Evolutionary conservation across 768 basidiomycete genomes (phyloP).

Genomic region (Clitopilus passeckerianus): DNA sequence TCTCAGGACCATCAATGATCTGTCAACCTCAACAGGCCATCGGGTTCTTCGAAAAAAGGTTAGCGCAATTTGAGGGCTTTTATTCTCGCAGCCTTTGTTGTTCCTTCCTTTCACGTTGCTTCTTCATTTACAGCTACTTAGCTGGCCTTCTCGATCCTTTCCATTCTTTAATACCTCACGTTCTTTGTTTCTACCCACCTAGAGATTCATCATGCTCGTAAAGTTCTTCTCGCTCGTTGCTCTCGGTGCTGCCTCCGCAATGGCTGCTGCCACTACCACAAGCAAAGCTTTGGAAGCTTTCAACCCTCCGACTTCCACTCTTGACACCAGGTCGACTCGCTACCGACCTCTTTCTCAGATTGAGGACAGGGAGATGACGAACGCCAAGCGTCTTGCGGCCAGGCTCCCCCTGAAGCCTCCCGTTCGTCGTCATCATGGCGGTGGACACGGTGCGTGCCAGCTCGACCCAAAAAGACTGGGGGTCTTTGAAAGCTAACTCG

Average conservation of each 20-base stretch:
- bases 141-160: neutral
- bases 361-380: slow-evolving; percentile 5
- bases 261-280: slow-evolving; percentile 3
- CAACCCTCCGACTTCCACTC: slow-evolving; percentile 3
- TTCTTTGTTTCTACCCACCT: neutral
- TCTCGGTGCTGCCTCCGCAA: slow-evolving; percentile 4
- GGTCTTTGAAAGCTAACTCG: neutral
- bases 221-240: slow-evolving; percentile 3
- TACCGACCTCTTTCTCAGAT: slow-evolving; percentile 4
- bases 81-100: neutral
- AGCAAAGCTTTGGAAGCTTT: neutral
- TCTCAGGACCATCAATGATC: neutral
- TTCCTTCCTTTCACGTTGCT: neutral
- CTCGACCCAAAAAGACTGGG: neutral
- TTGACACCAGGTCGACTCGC: neutral
- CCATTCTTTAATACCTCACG: slow-evolving; percentile 1
- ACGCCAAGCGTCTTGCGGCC: slow-evolving; percentile 7
- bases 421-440: neutral
- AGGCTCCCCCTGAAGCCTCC: slow-evolving; percentile 7
- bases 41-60: neutral
- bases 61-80: neutral
- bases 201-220: neutral
- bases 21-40: neutral
- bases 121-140: neutral
- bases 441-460: neutral